Base-by-base conservation (phyloP, 164 flowering plant species). In the Umbilicus rupestris region DNA sequence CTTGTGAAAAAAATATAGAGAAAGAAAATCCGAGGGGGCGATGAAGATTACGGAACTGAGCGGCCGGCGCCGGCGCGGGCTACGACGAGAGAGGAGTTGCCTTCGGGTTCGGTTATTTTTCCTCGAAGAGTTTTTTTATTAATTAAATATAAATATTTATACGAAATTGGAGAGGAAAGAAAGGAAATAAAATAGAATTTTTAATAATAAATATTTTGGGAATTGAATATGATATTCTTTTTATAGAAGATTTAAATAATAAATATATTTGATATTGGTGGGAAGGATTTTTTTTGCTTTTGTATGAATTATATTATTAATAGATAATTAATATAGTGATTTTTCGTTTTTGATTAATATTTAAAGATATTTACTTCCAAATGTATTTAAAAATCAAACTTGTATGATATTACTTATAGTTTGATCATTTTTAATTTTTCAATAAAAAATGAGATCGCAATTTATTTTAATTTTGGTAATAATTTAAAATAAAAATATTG, bases 171-270 rank as follows among this genome's bases (percentile, higher is more conserved):
- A 26, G 60, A 26, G 19, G 31, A 16, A 28, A 52, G 58, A 2
- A 26, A 55, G 31, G 31, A 55, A 55, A 55, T 55, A 55, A 55
- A 28, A 55, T 26, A 3, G 16, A 28, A 26, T 55, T 55, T 16
- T 26, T 55, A 14, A 55, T 55, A 55, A 55, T 26, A 14, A 55
- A 55, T 55, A 28, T 55, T 55, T 28, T 55, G 60, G 60, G 60
- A 16, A 55, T 11, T 26, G 35, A 55, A 26, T 55, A 55, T 29
- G 31, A 55, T 55, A 26, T 9, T 1, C 19, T 28, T 14, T 55
- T 55, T 26, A 29, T 11, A 41, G 44, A 41, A 41, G 7, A 41
- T 55, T 55, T 55, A 55, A 8, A 3, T 6, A 28, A 11, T 28
- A 11, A 55, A 55, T 55, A 55, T 11, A 55, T 17, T 26, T 12